These are phyloP conservation scores for Tylopilus felleus DNA, from an alignment of 768 basidiomycete species.

Conservation along the genomic window DNA sequence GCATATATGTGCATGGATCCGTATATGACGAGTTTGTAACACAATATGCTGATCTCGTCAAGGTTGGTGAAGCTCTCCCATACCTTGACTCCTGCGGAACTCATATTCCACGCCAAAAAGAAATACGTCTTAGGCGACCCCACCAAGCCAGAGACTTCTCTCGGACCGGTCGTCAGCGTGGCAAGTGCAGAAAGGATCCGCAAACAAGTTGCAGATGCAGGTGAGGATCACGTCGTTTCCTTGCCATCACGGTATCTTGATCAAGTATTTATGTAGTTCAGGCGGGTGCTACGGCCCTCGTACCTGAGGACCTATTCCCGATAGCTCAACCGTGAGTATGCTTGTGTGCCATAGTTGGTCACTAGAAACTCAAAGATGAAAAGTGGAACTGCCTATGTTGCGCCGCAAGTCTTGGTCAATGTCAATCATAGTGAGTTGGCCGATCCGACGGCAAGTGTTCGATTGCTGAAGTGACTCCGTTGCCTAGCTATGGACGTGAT, in stretches of 20 bases:
- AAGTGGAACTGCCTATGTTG: constrained; percentile 83
- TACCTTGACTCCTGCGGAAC: not conserved
- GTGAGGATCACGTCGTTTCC: constrained; percentile 37
- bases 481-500: constrained; percentile 83
- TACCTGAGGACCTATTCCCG: constrained; percentile 65
- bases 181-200: constrained; percentile 82
- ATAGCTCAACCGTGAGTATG: constrained; percentile 61
- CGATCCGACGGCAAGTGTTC: not conserved
- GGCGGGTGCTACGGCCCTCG: constrained; percentile 74
- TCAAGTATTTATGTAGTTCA: constrained; percentile 41
- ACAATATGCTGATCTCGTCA: constrained; percentile 67
- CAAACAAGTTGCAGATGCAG: constrained; percentile 82
- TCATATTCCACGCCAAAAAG: constrained; percentile 34
- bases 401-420: constrained; percentile 85
- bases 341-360: not conserved
- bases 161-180: constrained; percentile 92
- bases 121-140: constrained; percentile 87
- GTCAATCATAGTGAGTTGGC: constrained; percentile 77
- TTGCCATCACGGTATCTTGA: not conserved
- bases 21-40: constrained; percentile 78
- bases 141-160: constrained; percentile 61
- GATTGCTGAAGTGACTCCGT: constrained; percentile 3
- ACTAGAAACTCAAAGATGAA: not conserved
- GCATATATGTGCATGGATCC: constrained; percentile 90
- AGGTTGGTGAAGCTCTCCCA: constrained; percentile 41